Conservation (phyloP, 148 eudicot genomes). For the Chenopodium formosanum region DNA sequence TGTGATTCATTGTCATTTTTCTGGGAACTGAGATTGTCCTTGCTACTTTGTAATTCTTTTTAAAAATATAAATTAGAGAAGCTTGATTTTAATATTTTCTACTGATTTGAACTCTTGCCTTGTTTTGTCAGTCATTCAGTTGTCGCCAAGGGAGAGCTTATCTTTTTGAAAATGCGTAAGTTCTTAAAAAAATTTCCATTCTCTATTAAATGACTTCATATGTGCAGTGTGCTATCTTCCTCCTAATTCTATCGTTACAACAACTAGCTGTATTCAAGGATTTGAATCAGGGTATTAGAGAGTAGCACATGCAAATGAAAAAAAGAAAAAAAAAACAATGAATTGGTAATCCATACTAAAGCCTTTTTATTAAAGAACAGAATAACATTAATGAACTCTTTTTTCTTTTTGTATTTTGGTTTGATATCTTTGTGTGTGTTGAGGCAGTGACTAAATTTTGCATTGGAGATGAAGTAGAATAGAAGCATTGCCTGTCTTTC, state of each 20-base stretch:
- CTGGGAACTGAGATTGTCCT: background rate
- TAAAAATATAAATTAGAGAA: background rate
- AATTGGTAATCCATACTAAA: background rate
- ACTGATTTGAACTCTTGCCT: conserved; percentile 11
- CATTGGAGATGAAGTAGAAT: background rate
- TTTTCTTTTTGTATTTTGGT: background rate
- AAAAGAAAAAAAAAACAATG: background rate
- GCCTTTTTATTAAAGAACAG: background rate
- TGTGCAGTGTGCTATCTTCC: background rate
- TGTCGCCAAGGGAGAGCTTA: conserved; percentile 59
- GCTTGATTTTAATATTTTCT: background rate
- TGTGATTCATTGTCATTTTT: background rate
- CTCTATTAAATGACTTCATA: background rate
- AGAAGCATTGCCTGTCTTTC: background rate
- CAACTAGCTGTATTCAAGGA: background rate
- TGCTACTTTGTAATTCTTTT: background rate
- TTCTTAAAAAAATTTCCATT: conserved; percentile 16
- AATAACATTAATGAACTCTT: background rate
- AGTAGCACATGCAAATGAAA: background rate
- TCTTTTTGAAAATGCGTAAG: conserved; percentile 66
- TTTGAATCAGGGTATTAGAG: background rate
- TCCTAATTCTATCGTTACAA: background rate
- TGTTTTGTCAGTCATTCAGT: conserved; percentile 52
- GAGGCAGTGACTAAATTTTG: background rate
- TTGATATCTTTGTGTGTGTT: background rate